Base-by-base conservation (phyloP, 2,329 filamentous ascomycete species). In the Coniochaeta ligniaria region DNA sequence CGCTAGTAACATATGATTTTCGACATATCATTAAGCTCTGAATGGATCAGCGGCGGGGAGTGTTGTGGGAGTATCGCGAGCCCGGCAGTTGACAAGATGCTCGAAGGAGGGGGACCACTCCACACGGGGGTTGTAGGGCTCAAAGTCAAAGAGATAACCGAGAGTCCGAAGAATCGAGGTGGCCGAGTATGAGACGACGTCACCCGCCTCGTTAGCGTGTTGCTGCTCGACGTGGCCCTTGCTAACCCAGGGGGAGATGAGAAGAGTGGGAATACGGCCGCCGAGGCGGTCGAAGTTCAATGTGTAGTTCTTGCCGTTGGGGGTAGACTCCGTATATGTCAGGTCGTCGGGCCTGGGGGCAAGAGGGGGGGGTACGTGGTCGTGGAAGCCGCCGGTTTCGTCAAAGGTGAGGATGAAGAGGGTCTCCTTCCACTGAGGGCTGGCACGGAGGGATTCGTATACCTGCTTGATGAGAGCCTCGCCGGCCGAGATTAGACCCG, bases 341-440 rank as follows among this genome's bases (percentile, higher is more conserved):
- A 73, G 63, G 47, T 68, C 64, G 61, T 77, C 75, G 0, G 75
- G 75, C 1, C 71, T 62, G 0, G 77, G 77, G 0, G 76, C 68
- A 5, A 73, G 68, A 0, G 76, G 76, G 1, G 78, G 76, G 0
- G 75, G 64, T 17, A 78, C 77, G 61, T 80, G 78, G 66, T 80
- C 78, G 26, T 74, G 74, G 61, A 80, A 80, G 11, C 78, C 78
- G 35, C 78, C 77, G 58, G 77, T 72, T 66, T 80, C 78, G 65
- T 80, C 78, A 59, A 77, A 80, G 6, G 76, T 79, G 35, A 80
- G 63, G 62, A 80, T 74, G 61, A 79, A 78, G 14, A 80, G 71
- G 0, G 77, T 79, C 38, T 77, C 68, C 7, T 78, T 71, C 78
- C 77, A 80, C 66, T 79, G 76, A 1, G 78, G 76, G 8, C 73